Evolutionary conservation across 768 basidiomycete genomes (phyloP), one percentile per base, ranked within the genome.

Genomic region (Lentinus brumalis): DNA sequence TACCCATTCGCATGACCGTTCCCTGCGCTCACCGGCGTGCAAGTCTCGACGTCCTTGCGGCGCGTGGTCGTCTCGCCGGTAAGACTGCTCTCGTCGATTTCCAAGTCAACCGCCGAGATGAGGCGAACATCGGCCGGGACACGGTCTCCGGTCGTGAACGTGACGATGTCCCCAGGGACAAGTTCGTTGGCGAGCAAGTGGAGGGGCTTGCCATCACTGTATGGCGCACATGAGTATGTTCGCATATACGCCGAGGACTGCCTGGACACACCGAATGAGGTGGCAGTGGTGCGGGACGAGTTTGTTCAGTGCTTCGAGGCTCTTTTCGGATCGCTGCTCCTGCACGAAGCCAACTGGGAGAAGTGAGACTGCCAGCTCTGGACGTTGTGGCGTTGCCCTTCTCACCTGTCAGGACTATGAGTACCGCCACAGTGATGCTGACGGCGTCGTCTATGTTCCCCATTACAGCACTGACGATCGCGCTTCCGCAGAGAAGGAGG

Each of bases 251-350:
- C 14, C 50, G 4, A 4, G 51, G 16, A 56, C 32, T 40, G 41
- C 21, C 38, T 50, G 16, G 16, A 60, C 74, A 21, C 60, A 79
- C 75, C 95, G 90, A 56, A 91, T 80, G 62, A 97, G 87, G 70
- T 96, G 94, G 71, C 94, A 96, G 72, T 96, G 94, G 73, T 98
- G 96, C 0, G 96, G 96, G 21, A 98, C 96, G 44, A 98, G 89
- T 74, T 96, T 97, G 78, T 95, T 97, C 38, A 98, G 80, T 0
- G 96, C 94, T 74, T 97, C 94, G 30, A 98, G 79, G 61, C 92
- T 94, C 76, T 97, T 88, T 72, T 98, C 96, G 1, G 96, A 98
- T 35, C 96, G 83, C 62, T 91, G 86, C 74, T 98, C 96, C 74
- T 98, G 96, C 32, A 98, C 86, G 70, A 98, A 98, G 10, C 94